Percentiles rank a stretch among this genome's conserved stretches.
These are phyloP conservation scores for Beta vulgaris DNA, from an alignment of 148 eudicot species.

Conservation along the genomic window DNA sequence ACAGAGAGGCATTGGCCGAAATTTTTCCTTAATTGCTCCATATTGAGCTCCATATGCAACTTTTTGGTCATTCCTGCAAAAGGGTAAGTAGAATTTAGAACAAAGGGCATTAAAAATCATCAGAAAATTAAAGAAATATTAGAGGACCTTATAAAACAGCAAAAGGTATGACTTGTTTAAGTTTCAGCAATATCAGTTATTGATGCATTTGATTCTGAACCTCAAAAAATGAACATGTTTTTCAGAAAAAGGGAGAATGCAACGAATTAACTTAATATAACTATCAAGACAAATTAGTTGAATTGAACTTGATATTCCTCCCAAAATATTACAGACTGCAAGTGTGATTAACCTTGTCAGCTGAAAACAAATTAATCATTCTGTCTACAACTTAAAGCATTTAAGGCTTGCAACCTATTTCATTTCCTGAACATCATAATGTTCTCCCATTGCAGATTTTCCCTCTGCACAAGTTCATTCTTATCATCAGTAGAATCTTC, in stretches of 20 bases:
- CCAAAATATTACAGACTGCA: neutral
- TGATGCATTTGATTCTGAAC: neutral
- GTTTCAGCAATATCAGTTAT: neutral
- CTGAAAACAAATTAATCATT: neutral
- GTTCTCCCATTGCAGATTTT: neutral
- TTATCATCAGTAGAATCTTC: neutral
- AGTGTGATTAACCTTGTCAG: neutral
- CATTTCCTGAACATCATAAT: neutral
- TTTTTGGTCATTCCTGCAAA: slow-evolving; percentile 72
- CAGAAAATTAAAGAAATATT: neutral
- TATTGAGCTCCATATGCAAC: slow-evolving; percentile 46
- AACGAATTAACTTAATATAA: too few relatives aligned
- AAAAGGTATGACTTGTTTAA: neutral
- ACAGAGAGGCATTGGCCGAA: slow-evolving; percentile 92
- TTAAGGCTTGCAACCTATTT: neutral
- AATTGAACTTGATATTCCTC: neutral
- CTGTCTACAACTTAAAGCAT: neutral
- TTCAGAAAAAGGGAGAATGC: too few relatives aligned
- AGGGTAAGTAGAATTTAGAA: slow-evolving; percentile 6
- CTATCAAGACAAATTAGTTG: neutral
- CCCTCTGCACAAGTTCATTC: neutral
- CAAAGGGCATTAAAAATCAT: neutral
- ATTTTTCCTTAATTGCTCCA: slow-evolving; percentile 72
- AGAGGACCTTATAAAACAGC: neutral
- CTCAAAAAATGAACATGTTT: neutral